phyloP scores from a whole-genome alignment of 2,329 filamentous ascomycete genomes.

The Fusarium multiceps region DNA sequence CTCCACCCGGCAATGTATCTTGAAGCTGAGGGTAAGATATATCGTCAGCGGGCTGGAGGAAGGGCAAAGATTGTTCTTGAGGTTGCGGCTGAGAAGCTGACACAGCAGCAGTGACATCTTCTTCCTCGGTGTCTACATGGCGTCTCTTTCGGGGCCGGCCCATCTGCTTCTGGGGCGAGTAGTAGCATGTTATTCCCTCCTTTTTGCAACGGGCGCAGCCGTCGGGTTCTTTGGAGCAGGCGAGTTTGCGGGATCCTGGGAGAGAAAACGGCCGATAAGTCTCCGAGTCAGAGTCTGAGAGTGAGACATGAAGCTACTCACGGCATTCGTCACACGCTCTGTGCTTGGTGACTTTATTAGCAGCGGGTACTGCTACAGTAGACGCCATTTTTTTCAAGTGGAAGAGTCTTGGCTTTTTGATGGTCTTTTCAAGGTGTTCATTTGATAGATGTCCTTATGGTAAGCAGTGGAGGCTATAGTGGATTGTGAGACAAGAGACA shows the following conservation, averaged over 20 bases:
- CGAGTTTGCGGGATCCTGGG: conserved; percentile 70
- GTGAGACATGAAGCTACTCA: conserved; percentile 54
- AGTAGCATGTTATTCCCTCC: conserved; percentile 68
- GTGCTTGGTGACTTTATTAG: conserved; percentile 58
- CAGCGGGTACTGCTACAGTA: conserved; percentile 7
- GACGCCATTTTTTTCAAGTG: conserved; percentile 37
- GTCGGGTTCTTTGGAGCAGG: conserved; percentile 70
- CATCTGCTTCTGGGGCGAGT: conserved; percentile 74
- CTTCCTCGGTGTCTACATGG: conserved; percentile 49
- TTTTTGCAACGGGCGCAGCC: conserved; percentile 69
- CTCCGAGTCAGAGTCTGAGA: conserved; percentile 37
- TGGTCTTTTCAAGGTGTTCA: neutral
- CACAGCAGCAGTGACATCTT: conserved; percentile 40
- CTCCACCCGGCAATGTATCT: conserved; percentile 5
- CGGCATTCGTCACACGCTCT: conserved; percentile 75
- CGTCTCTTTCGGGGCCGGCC: conserved; percentile 71
- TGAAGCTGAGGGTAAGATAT: conserved; percentile 12
- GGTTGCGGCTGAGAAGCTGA: conserved; percentile 7
- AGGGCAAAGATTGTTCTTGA: conserved; percentile 4
- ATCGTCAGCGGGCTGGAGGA: conserved; percentile 6
- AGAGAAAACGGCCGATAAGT: conserved; percentile 42
- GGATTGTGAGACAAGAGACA: conserved; percentile 3
- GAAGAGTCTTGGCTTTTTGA: neutral
- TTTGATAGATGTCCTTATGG: neutral
- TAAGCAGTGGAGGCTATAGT: neutral